These are phyloP conservation scores for Ceratonia siliqua DNA, from an alignment of 306 rosid genomes.

Conservation along the genomic window DNA sequence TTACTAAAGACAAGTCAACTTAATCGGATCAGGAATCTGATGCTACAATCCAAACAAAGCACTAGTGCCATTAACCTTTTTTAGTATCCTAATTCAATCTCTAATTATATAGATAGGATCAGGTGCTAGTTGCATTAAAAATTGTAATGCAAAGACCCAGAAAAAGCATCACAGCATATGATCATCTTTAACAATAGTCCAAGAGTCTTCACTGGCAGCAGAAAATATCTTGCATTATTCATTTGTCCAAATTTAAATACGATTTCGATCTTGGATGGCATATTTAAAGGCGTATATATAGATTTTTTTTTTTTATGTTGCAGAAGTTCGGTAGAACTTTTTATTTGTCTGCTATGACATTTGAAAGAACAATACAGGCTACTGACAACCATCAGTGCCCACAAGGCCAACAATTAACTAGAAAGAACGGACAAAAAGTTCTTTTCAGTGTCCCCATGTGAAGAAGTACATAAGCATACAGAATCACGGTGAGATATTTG, in stretches of 20 bases:
- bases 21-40: background rate
- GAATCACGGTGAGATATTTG: background rate
- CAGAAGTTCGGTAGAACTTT: conserved; percentile 21
- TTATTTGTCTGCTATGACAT: conserved; percentile 25
- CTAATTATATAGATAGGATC: background rate
- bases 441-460: background rate
- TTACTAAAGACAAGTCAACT: background rate
- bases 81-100: background rate
- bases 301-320: background rate
- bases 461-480: too few species aligned
- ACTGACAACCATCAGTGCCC: conserved; percentile 26
- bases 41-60: conserved; percentile 7
- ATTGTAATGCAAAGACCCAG: conserved; percentile 1
- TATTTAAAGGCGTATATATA: background rate
- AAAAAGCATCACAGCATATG: background rate
- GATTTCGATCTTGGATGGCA: background rate
- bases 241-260: background rate
- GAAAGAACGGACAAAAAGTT: background rate
- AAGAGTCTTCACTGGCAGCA: background rate
- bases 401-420: conserved; percentile 4
- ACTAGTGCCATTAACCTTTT: background rate
- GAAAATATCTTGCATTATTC: background rate
- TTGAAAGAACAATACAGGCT: conserved; percentile 44
- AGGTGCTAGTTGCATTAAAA: background rate
- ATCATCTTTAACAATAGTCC: background rate